These are phyloP conservation scores for Salicornia ramosissima DNA, from an alignment of 148 eudicot species.

Conservation along the genomic window DNA sequence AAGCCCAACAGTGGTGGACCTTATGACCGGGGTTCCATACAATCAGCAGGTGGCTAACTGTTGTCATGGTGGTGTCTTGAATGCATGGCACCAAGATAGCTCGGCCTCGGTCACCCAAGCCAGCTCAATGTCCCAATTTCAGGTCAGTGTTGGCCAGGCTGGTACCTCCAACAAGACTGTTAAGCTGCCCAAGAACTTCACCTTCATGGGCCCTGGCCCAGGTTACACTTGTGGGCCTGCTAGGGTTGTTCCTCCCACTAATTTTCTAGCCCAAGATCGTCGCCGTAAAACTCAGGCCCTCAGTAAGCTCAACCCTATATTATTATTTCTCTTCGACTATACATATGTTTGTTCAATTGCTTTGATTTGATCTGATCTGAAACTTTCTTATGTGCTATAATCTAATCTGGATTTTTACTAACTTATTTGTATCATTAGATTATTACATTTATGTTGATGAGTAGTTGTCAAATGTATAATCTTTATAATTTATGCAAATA, in stretches of 20 bases:
- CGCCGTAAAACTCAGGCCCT: constrained; percentile 79
- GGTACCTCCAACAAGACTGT: constrained; percentile 76
- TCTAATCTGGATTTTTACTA: too few species aligned
- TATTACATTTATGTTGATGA: too few species aligned
- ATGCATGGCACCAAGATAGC: constrained; percentile 83
- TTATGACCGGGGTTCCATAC: constrained; percentile 74
- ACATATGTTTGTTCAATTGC: not conserved
- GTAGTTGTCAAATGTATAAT: too few species aligned
- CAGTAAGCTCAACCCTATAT: constrained; percentile 35
- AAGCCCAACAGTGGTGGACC: constrained; percentile 70
- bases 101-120: not conserved
- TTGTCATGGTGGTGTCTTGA: constrained; percentile 73
- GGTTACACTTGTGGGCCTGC: constrained; percentile 98
- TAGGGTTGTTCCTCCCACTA: constrained; percentile 72
- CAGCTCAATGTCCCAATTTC: constrained; percentile 58
- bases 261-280: constrained; percentile 46
- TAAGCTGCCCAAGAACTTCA: constrained; percentile 72
- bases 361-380: too few species aligned
- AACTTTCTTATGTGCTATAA: too few species aligned
- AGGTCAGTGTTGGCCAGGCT: constrained; percentile 77
- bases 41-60: constrained; percentile 77
- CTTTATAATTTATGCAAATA: too few species aligned
- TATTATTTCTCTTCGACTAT: not conserved
- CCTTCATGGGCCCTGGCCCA: constrained; percentile 80
- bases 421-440: too few species aligned